Base-by-base conservation (phyloP, 257 asterid genomes). In the Gentiana macrophylla region DNA sequence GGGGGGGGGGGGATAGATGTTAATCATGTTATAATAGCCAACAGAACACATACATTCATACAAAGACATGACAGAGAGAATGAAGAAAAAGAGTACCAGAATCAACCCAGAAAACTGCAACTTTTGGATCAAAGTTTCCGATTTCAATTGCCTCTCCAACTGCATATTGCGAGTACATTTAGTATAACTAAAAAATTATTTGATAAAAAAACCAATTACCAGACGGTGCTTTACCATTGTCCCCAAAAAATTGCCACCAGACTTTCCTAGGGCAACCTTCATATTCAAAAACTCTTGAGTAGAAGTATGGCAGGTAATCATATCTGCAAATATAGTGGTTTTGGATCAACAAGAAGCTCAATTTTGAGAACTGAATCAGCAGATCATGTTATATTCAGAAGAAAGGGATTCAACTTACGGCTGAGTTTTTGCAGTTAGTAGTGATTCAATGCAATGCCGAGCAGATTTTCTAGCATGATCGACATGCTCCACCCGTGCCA, bases 391-490 rank as follows among this genome's bases (percentile, higher is more conserved):
- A 8, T 38, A 4, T 2, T 43, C 44, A 53, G 47, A 35, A 62
- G 68, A 60, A 62, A 54, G 53, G 52, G 52, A 56, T 57, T 35
- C 38, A 52, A 60, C 80, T 72, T 70, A 89, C 97, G 70, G 72
- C 62, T 81, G 75, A 12, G 91, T 90, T 9, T 82, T 86, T 47
- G 98, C 88, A 61, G 96, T 84, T 53, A 90, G 67, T 55, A 90
- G 77, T 53, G 89, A 78, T 49, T 84, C 72, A 59, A 86, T 77
- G 64, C 98, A 90, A 70, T 86, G 98, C 59, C 84, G 80, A 32
- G 98, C 98, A 65, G 97, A 90, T 58, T 80, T 78, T 61, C 98
- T 94, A 69, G 96, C 98, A 78, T 90, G 98, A 67, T 90, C 98
- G 49, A 90, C 98, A 49, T 90, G 98, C 75, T 86, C 98, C 55